Percentiles rank a stretch among this genome's conserved stretches.
Conservation (phyloP, 2,329 filamentous ascomycete genomes). For the Aspergillus puulaauensis region DNA sequence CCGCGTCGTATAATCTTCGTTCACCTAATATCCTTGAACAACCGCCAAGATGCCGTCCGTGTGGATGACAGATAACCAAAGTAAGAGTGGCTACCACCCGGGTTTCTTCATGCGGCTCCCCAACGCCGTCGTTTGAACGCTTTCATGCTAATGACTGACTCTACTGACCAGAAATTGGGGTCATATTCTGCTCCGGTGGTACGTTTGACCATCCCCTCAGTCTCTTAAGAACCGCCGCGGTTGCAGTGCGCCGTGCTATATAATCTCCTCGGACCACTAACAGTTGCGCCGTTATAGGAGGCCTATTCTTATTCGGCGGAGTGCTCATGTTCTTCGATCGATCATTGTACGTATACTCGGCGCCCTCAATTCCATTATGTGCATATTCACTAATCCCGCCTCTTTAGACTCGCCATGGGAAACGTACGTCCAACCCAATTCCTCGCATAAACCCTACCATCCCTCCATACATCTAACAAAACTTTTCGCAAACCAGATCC, state of each 20-base stretch:
- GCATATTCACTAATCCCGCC: neutral
- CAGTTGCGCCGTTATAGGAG: constrained; percentile 58
- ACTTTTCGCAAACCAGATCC: constrained; percentile 62
- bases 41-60: constrained; percentile 71
- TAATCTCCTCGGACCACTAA: constrained; percentile 13
- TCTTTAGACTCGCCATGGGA: constrained; percentile 85
- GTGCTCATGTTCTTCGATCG: constrained; percentile 98
- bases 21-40: neutral
- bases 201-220: constrained; percentile 46
- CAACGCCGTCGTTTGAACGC: neutral
- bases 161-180: constrained; percentile 77
- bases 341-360: constrained; percentile 67
- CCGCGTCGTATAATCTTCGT: neutral
- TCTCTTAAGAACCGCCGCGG: neutral
- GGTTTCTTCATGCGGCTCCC: neutral
- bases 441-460: constrained; percentile 3
- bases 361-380: neutral
- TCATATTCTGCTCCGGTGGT: constrained; percentile 97
- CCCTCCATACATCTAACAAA: constrained; percentile 4
- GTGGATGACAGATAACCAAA: constrained; percentile 96
- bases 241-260: neutral
- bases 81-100: constrained; percentile 53
- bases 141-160: constrained; percentile 19
- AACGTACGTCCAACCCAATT: constrained; percentile 60
- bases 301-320: constrained; percentile 90